Evolutionary conservation across 345 rosid genomes (phyloP).

Genomic region (Streptanthus diversifolius): DNA sequence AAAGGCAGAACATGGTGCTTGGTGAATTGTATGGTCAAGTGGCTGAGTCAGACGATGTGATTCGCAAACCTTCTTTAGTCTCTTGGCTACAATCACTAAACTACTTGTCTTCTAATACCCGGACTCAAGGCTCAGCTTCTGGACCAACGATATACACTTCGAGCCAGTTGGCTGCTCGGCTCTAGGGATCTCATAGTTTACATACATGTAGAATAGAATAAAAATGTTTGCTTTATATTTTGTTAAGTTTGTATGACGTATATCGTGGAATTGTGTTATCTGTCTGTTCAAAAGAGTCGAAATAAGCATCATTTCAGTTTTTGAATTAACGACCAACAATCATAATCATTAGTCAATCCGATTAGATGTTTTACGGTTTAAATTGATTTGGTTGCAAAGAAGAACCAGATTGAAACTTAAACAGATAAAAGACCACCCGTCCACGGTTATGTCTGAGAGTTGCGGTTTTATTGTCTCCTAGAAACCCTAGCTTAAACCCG

Average conservation of each 20-base stretch:
- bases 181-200: slow-evolving; percentile 31
- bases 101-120: slow-evolving; percentile 54
- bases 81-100: slow-evolving; percentile 88
- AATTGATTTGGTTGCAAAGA: background rate
- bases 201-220: slow-evolving; percentile 1
- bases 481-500: slow-evolving; percentile 12
- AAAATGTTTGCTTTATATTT: background rate
- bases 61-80: slow-evolving; percentile 78
- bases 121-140: slow-evolving; percentile 26
- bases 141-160: slow-evolving; percentile 15
- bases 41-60: slow-evolving; percentile 91
- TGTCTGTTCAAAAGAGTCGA: background rate
- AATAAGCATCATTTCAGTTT: background rate
- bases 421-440: slow-evolving; percentile 4
- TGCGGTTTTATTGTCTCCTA: background rate
- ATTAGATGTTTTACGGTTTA: background rate
- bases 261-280: background rate
- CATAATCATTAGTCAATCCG: background rate
- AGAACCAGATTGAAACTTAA: background rate
- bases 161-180: slow-evolving; percentile 40
- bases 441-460: background rate
- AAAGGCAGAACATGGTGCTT: slow-evolving; percentile 72
- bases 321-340: background rate
- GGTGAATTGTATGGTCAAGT: slow-evolving; percentile 72
- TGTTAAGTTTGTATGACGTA: background rate